Percentiles rank a stretch among this genome's conserved stretches.
Conservation (phyloP, 2,329 filamentous ascomycete genomes). For the Incumbomyces lentus region DNA sequence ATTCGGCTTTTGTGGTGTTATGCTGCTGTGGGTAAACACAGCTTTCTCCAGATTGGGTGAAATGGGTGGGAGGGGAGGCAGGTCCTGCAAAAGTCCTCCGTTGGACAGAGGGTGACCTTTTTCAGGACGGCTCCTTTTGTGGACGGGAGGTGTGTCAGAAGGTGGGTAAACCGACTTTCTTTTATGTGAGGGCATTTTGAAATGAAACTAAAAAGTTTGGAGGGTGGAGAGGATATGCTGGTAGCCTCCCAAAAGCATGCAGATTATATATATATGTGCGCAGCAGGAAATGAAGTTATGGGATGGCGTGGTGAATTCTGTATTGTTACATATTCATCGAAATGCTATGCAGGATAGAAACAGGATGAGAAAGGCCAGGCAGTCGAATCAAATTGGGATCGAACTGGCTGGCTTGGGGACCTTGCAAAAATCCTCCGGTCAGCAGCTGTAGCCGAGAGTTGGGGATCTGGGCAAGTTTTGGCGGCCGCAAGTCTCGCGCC, state of each 20-base stretch:
- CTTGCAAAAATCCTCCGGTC: neutral
- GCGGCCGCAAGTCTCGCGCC: neutral
- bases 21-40: conserved; percentile 18
- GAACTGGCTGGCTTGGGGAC: no score
- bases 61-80: conserved; percentile 16
- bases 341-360: no score
- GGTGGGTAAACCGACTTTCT: neutral
- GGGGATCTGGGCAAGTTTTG: neutral
- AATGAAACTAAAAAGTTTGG: no score
- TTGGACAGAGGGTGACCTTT: conserved; percentile 5
- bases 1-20: conserved; percentile 24
- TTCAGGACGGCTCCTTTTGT: conserved; percentile 6
- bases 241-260: no score
- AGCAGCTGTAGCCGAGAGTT: conserved; percentile 1
- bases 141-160: neutral
- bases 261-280: no score
- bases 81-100: conserved; percentile 5
- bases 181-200: neutral
- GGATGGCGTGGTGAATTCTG: no score
- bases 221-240: no score
- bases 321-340: no score
- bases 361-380: no score
- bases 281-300: no score
- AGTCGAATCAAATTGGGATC: no score
- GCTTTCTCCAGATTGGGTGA: conserved; percentile 8